Base-by-base conservation (phyloP, 2,329 filamentous ascomycete genomes). In the Laburnicola sp. region DNA sequence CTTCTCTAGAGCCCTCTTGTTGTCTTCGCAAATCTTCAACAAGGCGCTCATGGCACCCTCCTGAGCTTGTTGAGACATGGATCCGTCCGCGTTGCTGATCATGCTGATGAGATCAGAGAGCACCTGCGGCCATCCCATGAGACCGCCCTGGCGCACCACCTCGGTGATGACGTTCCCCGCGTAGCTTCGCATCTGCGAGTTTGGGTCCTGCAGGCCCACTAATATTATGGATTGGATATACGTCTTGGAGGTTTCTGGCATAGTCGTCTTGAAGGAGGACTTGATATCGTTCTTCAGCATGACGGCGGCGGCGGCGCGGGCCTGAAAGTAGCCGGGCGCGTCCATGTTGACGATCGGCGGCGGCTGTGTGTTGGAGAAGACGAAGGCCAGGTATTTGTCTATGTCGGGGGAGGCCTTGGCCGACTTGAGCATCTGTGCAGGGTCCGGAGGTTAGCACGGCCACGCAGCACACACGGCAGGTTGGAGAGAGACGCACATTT, bases 1-100 rank as follows among this genome's bases (percentile, higher is more conserved):
- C 63, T 87, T 86, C 74, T 96, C 91, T 47, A 99, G 79, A 52
- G 90, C 81, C 69, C 88, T 91, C n/a, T n/a, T n/a, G n/a, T 96
- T 97, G 75, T 99, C 94, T 75, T 99, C 94, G 75, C 94, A 99
- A 55, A 99, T 92, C 79, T 97, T 97, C 71, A 88, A 80, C 73
- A 99, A 80, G 41, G 94, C 92, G 42, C 89, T 85, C 88, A 97
- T 96, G 62, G 91, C 92, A 54, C 92, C 92, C 72, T 99, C 93
- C 69, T 97, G 91, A 9, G 87, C 86, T 66, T 89, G 83, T 37
- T 82, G 76, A 5, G 89, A 78, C 22, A 86, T 78, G 56, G 87
- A 84, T 35, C 88, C 87, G 39, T 78, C 79, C 49, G 85, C 76
- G 72, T 96, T 95, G 59, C 83, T 82, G 55, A 96, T 84, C 73